phyloP scores from a whole-genome alignment of 306 rosid species.

The Benincasa hispida region DNA sequence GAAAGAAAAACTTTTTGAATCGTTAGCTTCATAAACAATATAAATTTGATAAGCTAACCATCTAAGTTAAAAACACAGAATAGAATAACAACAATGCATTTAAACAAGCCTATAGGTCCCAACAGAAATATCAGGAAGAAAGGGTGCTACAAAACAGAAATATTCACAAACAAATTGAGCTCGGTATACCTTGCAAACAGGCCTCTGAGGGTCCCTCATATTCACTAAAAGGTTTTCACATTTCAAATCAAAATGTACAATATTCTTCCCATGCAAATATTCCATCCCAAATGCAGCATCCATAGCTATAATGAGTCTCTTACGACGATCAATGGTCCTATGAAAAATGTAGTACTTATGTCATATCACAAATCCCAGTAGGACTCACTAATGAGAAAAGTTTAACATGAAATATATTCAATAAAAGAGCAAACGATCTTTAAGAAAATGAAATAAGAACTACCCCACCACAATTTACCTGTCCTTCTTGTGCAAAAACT shows the following conservation, averaged over 20 bases:
- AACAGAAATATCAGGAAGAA: not conserved
- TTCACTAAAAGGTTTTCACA: slow-evolving; percentile 93
- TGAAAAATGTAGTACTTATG: slow-evolving; percentile 13
- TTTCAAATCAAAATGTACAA: slow-evolving; percentile 97
- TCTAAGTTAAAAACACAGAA: not conserved
- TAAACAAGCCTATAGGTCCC: not conserved
- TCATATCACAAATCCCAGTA: slow-evolving; percentile 2
- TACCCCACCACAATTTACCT: slow-evolving; percentile 32
- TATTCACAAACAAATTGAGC: not conserved
- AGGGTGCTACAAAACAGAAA: not conserved
- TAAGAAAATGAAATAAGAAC: not conserved
- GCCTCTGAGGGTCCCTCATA: slow-evolving; percentile 98
- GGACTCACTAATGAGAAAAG: not conserved
- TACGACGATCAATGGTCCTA: slow-evolving; percentile 98
- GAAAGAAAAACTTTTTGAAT: not conserved
- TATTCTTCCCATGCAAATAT: slow-evolving; percentile 87
- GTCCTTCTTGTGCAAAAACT: slow-evolving; percentile 95
- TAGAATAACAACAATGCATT: not conserved
- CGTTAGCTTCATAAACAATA: not conserved
- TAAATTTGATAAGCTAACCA: not conserved
- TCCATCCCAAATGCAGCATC: slow-evolving; percentile 99
- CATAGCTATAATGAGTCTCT: slow-evolving; percentile 94
- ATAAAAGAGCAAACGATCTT: not conserved
- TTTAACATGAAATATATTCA: not conserved
- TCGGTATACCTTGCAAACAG: slow-evolving; percentile 79